Evolutionary conservation across 192 early-diverging fungal species (phyloP), one percentile per base, ranked within the genome.

Genomic region (Lunasporangiospora selenospora): DNA sequence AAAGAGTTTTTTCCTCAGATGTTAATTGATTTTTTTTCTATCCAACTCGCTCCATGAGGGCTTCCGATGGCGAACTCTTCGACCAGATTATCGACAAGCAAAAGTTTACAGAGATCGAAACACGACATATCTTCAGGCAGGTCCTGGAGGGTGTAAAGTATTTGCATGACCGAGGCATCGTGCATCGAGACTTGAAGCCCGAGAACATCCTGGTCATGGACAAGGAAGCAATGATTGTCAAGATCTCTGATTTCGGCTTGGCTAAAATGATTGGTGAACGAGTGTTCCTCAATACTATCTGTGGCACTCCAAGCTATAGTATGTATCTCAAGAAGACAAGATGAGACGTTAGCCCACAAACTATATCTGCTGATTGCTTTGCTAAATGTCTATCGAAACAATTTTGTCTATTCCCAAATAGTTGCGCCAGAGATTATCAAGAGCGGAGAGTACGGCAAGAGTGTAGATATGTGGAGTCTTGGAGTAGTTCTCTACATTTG

Each of bases 181-280:
- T 86, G 3, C 98, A 99, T 75, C 88, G 98, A 18, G 98, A 99
- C 70, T 77, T 99, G 19, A 99, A 99, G 75, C 91, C 91, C 0
- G 92, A 93, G 51, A 92, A 91, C 58, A 79, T 92, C 27, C 44
- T 85, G 5, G 55, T 86, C 11, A 82, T 83, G 40, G 78, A 83
- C 57, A 73, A 62, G 45, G 77, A 76, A 6, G 43, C 75, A 11
- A 67, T 80, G 49, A 85, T 85, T 43, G 82, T 97, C 69, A 99
- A 95, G 84, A 90, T 99, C 53, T 88, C 92, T 23, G 97, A 99
- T 76, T 99, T 99, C 84, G 97, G 96, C 3, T 78, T 98, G 58
- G 93, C 96, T 40, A 96, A 77, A 37, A 62, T 67, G 46, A 62
- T 79, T 33, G 60, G 62, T 27, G 85, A 89, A 40, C 79, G 80